phyloP scores from a whole-genome alignment of 345 rosid genomes.

The Noccaea caerulescens region DNA sequence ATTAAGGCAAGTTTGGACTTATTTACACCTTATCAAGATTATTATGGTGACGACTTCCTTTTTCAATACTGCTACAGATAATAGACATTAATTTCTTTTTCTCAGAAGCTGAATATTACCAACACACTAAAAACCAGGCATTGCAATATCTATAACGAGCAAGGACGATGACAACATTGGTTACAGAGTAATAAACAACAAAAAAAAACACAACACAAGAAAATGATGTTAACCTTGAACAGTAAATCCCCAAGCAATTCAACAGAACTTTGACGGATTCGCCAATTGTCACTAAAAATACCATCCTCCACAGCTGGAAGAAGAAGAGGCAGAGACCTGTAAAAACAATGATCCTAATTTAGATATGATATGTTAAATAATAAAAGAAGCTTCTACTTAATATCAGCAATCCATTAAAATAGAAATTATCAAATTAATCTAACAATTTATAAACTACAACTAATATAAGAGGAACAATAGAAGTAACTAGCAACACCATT shows the following conservation, averaged over 20 bases:
- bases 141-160: conserved; percentile 25
- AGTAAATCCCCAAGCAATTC: conserved; percentile 94
- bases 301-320: conserved; percentile 99
- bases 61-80: background rate
- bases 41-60: conserved; percentile 8
- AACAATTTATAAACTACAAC: conserved; percentile 6
- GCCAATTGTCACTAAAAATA: conserved; percentile 95
- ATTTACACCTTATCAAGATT: background rate
- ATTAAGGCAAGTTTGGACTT: conserved; percentile 5
- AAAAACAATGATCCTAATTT: conserved; percentile 10
- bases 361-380: background rate
- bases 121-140: conserved; percentile 9
- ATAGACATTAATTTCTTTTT: conserved; percentile 1
- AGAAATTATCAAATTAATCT: background rate
- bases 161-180: conserved; percentile 8
- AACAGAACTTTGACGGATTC: conserved; percentile 98
- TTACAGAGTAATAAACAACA: conserved; percentile 17
- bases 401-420: background rate
- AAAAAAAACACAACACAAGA: conserved; percentile 5
- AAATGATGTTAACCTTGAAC: conserved; percentile 66
- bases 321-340: conserved; percentile 92
- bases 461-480: background rate
- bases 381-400: conserved; percentile 5
- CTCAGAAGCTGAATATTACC: conserved; percentile 5
- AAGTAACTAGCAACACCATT: conserved; percentile 5